Conservation (phyloP, 1,139 yeast species). For the Kodamaea derodonti region DNA sequence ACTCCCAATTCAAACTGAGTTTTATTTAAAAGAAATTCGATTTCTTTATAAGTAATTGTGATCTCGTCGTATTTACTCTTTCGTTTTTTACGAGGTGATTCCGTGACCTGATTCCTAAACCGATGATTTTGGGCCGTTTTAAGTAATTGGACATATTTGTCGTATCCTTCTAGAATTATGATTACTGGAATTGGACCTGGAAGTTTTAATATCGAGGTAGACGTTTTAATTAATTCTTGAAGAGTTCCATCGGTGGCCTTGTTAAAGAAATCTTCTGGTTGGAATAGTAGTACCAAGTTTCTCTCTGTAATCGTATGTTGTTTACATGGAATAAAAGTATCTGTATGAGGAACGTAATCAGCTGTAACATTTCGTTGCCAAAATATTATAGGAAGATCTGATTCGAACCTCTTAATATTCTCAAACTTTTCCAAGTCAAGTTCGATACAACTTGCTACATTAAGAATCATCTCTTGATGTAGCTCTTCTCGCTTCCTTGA, state of each 20-base stretch:
- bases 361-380: slow-evolving; percentile 39
- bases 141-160: slow-evolving; percentile 39
- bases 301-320: slow-evolving; percentile 39
- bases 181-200: slow-evolving; percentile 21
- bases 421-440: slow-evolving; percentile 14
- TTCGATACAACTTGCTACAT: slow-evolving; percentile 19
- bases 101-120: slow-evolving; percentile 36
- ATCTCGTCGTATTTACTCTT: slow-evolving; percentile 5
- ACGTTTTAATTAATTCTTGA: slow-evolving; percentile 14
- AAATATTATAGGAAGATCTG: slow-evolving; percentile 25
- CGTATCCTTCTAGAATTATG: slow-evolving; percentile 48
- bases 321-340: slow-evolving; percentile 52
- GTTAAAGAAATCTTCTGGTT: slow-evolving; percentile 42
- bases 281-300: slow-evolving; percentile 40
- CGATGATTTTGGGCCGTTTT: slow-evolving; percentile 42
- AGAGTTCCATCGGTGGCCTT: not conserved
- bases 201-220: slow-evolving; percentile 3
- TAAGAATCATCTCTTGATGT: slow-evolving; percentile 46
- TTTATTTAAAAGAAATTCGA: slow-evolving; percentile 26
- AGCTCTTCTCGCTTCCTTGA: slow-evolving; percentile 49
- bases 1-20: slow-evolving; percentile 31
- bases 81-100: slow-evolving; percentile 2
- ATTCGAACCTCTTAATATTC: slow-evolving; percentile 10
- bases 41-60: slow-evolving; percentile 35
- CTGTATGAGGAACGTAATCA: slow-evolving; percentile 40